Evolutionary conservation across 805 yeast species (phyloP).

Genomic region (Kazachstania psychrophila): DNA sequence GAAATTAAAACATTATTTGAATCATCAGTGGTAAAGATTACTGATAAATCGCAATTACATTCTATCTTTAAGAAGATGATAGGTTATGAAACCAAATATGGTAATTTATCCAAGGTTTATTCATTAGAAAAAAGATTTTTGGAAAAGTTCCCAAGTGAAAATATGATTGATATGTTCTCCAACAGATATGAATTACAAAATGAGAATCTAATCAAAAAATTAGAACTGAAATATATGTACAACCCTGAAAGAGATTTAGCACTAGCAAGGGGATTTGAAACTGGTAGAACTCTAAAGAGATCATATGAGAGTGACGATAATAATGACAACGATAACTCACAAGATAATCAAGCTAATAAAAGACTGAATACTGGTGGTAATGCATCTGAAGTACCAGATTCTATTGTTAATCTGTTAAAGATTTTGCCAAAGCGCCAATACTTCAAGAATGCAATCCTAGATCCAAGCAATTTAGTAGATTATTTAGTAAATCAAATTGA

Average conservation of each 20-base stretch:
- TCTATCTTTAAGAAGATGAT: constrained; percentile 51
- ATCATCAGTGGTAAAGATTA: constrained; percentile 48
- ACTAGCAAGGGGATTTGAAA: not conserved
- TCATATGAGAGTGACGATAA: constrained; percentile 2
- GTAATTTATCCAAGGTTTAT: constrained; percentile 58
- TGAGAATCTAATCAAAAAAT: constrained; percentile 26
- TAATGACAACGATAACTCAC: not conserved
- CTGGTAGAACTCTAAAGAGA: not conserved
- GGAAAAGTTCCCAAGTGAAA: constrained; percentile 56
- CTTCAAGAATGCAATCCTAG: constrained; percentile 25
- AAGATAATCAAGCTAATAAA: constrained; percentile 5
- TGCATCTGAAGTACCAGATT: constrained; percentile 16
- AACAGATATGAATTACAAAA: constrained; percentile 31
- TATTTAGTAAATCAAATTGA: constrained; percentile 27
- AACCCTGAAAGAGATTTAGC: not conserved
- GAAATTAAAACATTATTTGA: constrained; percentile 79
- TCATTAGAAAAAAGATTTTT: constrained; percentile 58
- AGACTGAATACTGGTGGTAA: constrained; percentile 5
- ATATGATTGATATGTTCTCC: constrained; percentile 29
- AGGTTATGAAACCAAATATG: constrained; percentile 57
- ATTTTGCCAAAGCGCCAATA: constrained; percentile 29
- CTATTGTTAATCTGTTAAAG: constrained; percentile 20
- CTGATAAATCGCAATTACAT: constrained; percentile 31
- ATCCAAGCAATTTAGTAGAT: constrained; percentile 23
- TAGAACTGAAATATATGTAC: constrained; percentile 30